Evolutionary conservation across 441 rosid genomes (phyloP).

Genomic region (Syzygium syzygioides): DNA sequence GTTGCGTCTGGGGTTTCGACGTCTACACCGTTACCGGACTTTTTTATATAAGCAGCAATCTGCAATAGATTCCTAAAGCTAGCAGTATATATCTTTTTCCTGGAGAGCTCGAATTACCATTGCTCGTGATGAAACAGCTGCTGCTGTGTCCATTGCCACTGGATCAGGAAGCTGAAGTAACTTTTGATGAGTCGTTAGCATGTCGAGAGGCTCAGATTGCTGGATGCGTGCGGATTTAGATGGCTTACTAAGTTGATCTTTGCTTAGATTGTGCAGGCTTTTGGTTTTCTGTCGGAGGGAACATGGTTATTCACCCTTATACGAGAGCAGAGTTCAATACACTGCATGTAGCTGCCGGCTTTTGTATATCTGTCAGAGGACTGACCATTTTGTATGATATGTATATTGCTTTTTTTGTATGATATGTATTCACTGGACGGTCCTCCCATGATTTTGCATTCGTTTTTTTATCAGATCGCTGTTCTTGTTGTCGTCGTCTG

Average conservation of each 20-base stretch:
- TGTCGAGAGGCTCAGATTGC: not conserved
- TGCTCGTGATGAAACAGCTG: not conserved
- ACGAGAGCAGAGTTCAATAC: not conserved
- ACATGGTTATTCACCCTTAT: not conserved
- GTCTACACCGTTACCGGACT: not conserved
- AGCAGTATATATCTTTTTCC: not conserved
- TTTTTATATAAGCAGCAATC: not conserved
- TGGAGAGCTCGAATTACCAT: not conserved
- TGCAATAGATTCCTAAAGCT: not conserved
- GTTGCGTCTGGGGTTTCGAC: not conserved
- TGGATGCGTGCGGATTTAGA: not conserved
- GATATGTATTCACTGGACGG: not conserved
- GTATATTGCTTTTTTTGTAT: not conserved
- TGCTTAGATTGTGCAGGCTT: not conserved
- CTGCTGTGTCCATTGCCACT: not conserved
- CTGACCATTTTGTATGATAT: not conserved
- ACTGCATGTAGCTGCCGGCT: not conserved
- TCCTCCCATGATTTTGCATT: not conserved
- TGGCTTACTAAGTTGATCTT: not conserved
- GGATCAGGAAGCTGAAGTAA: not conserved
- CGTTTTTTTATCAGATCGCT: not conserved
- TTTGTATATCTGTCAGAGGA: not conserved
- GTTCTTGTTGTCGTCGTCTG: not conserved
- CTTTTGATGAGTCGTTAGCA: not conserved
- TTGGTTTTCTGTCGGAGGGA: not conserved